Conservation (phyloP, 257 asterid genomes). For the Handroanthus guayacan region DNA sequence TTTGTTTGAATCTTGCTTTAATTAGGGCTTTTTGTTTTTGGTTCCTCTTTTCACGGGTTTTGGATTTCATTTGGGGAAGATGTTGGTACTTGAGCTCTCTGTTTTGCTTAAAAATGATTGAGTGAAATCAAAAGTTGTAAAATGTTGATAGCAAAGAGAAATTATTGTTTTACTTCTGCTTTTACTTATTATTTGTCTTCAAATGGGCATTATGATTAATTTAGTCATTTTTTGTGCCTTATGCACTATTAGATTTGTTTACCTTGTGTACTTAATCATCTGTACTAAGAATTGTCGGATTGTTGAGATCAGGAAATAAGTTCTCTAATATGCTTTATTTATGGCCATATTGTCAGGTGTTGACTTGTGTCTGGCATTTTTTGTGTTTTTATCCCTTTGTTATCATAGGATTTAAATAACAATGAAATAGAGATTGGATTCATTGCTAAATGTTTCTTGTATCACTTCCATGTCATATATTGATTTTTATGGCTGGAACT, state of each 20-base stretch:
- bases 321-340: constrained; percentile 23
- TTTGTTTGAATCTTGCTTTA: constrained; percentile 8
- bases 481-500: background rate
- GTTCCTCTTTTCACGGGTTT: background rate
- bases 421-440: background rate
- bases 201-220: background rate
- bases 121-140: constrained; percentile 1
- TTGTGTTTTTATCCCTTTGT: background rate
- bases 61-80: constrained; percentile 27
- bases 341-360: background rate
- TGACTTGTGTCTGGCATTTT: background rate
- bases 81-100: constrained; percentile 5
- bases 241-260: background rate
- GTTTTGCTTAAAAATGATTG: constrained; percentile 20
- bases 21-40: constrained; percentile 23
- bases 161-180: background rate
- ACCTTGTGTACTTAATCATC: background rate
- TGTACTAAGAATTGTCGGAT: constrained; percentile 26
- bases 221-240: background rate
- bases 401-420: background rate
- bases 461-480: background rate
- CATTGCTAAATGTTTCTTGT: background rate
- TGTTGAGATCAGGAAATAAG: constrained; percentile 41
- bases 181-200: background rate
- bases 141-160: background rate